These are phyloP conservation scores for Tetrastigma voinierianum DNA, from an alignment of 164 flowering plant species.

Conservation along the genomic window DNA sequence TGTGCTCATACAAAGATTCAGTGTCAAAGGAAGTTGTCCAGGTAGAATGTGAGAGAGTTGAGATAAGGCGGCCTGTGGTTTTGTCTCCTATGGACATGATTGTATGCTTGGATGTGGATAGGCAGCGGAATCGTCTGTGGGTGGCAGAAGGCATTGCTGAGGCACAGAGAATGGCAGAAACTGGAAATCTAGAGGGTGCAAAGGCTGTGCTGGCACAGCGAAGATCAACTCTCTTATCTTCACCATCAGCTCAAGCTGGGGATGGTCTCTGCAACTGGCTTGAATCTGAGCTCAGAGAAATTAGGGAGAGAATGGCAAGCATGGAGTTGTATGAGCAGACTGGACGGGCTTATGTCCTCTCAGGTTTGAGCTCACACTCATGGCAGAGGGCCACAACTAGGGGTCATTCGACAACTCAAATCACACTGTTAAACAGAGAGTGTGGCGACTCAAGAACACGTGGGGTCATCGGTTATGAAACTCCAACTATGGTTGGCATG, in stretches of 20 bases:
- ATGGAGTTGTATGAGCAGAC: slow-evolving; percentile 21
- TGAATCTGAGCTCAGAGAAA: slow-evolving; percentile 32
- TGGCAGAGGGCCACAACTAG: slow-evolving; percentile 37
- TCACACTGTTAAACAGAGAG: neutral
- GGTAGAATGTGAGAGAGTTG: slow-evolving; percentile 13
- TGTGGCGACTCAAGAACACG: neutral
- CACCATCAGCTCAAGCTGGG: slow-evolving; percentile 30
- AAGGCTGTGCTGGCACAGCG: slow-evolving; percentile 16
- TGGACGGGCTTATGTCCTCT: slow-evolving; percentile 33
- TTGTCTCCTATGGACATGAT: slow-evolving; percentile 6
- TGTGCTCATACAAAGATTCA: slow-evolving; percentile 24
- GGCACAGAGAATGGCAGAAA: slow-evolving; percentile 31
- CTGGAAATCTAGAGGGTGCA: slow-evolving; percentile 25
- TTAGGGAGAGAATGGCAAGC: slow-evolving; percentile 29
- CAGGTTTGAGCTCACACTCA: slow-evolving; percentile 38
- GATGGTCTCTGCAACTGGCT: slow-evolving; percentile 28
- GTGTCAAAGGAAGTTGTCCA: slow-evolving; percentile 12
- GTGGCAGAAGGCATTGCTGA: slow-evolving; percentile 25
- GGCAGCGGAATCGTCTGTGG: slow-evolving; percentile 27
- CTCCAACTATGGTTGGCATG: slow-evolving; percentile 25
- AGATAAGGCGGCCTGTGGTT: slow-evolving; percentile 18
- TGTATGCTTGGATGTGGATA: slow-evolving; percentile 28
- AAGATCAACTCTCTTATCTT: slow-evolving; percentile 11
- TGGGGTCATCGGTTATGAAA: slow-evolving; percentile 18
- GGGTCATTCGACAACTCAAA: slow-evolving; percentile 10